A percentile compares a stretch with the other conserved stretches of the same genome.
Conservation (phyloP, 176 grass and related monocot species). For the Pontederia paniculata region DNA sequence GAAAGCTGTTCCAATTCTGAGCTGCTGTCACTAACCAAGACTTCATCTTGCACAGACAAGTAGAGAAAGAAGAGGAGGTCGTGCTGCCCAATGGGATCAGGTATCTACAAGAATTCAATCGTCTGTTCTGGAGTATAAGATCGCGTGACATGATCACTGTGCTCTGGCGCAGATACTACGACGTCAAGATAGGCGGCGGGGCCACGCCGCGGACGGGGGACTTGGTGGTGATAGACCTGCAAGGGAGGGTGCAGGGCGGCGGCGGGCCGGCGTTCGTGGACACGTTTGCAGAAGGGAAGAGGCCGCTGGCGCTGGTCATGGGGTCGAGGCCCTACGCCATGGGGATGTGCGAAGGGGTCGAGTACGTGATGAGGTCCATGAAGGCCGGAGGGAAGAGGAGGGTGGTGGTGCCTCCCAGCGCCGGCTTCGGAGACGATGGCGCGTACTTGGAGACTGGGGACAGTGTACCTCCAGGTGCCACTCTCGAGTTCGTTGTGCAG, state of each 20-base stretch:
- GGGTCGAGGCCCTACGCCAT: conserved; percentile 85
- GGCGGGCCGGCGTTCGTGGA: conserved; percentile 49
- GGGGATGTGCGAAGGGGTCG: conserved; percentile 87
- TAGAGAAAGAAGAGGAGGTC: conserved; percentile 64
- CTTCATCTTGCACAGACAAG: conserved; percentile 27
- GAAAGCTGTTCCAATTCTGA: too few relatives aligned
- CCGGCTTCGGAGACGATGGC: conserved; percentile 78
- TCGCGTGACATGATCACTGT: neutral
- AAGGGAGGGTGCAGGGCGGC: conserved; percentile 46
- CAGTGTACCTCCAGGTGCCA: conserved; percentile 33
- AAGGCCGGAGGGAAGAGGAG: conserved; percentile 63
- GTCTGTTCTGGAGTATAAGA: neutral
- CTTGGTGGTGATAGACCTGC: conserved; percentile 87
- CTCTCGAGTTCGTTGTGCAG: conserved; percentile 77
- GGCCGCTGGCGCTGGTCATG: conserved; percentile 79
- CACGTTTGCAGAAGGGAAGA: conserved; percentile 60
- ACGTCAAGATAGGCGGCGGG: conserved; percentile 76
- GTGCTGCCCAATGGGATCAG: conserved; percentile 80
- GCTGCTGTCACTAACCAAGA: too few relatives aligned
- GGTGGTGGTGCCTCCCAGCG: conserved; percentile 39
- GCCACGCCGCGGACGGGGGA: conserved; percentile 45
- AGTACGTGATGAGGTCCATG: conserved; percentile 60
- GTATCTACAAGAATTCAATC: conserved; percentile 21
- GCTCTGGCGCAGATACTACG: conserved; percentile 36
- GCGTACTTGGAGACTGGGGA: conserved; percentile 43